phyloP scores from a whole-genome alignment of 805 yeast genomes.

The Barnettozyma sucrosica region DNA sequence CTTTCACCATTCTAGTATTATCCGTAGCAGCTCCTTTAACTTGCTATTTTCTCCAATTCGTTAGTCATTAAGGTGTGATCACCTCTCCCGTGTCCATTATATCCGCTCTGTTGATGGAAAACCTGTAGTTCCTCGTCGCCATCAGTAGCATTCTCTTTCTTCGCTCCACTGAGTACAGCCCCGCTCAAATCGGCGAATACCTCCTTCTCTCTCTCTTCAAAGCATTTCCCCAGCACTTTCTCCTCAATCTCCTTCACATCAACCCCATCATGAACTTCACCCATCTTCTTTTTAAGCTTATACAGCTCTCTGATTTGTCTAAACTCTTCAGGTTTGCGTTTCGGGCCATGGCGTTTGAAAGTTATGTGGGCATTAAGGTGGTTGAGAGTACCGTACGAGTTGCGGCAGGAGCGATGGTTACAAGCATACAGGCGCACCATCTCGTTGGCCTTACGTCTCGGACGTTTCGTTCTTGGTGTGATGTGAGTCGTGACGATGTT shows the following conservation, averaged over 20 bases:
- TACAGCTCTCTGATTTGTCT: constrained; percentile 42
- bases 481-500: not conserved
- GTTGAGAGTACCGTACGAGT: constrained; percentile 55
- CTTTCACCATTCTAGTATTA: constrained; percentile 5
- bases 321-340: constrained; percentile 50
- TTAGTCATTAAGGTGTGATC: constrained; percentile 20
- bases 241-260: not conserved
- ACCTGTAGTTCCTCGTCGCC: constrained; percentile 16
- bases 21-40: not conserved
- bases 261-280: constrained; percentile 10
- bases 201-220: constrained; percentile 4
- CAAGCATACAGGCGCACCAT: constrained; percentile 51
- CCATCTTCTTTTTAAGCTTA: constrained; percentile 32
- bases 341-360: constrained; percentile 48
- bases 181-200: constrained; percentile 16
- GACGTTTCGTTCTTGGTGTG: constrained; percentile 34
- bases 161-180: constrained; percentile 8
- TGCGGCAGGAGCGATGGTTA: constrained; percentile 40
- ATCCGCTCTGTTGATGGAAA: constrained; percentile 26
- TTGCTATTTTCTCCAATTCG: constrained; percentile 6
- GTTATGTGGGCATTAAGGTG: constrained; percentile 53
- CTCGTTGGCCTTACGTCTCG: constrained; percentile 48
- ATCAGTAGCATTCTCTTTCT: not conserved
- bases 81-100: constrained; percentile 25
- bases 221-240: not conserved